Evolutionary conservation across 2,329 filamentous ascomycete genomes (phyloP), one percentile per base, ranked within the genome.

Genomic region (Neocucurbitaria cava): DNA sequence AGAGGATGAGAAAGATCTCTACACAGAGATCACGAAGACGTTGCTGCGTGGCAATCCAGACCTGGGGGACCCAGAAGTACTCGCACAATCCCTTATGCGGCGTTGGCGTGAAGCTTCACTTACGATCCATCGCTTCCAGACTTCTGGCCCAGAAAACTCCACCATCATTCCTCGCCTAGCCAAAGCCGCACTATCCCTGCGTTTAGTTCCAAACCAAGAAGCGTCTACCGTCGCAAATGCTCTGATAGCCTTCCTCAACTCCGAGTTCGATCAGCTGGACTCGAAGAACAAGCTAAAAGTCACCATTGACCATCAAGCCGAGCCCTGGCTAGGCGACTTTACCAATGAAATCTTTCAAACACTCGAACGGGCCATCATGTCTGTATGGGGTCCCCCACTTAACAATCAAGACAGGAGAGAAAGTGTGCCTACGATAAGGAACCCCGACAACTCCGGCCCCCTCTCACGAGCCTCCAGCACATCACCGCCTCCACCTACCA

Each of bases 91-190:
- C 2, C 83, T 99, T 5, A 96, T 96, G 89, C 90, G 93, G 10
- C 86, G 93, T 52, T 99, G 95, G 95, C 88, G 95, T 20, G 93
- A 98, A 70, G 92, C 95, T 0, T 96, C 96, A 45, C 81, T 99
- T 47, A 98, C 95, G 0, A 90, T 98, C 39, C 95, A 99, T 76
- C 86, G 91, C 7, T 92, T 98, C 75, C 92, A 96, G 68, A 92
- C 94, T 0, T 96, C 93, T 0, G 94, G 94, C 0, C 92, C 92
- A 0, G 84, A 87, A 47, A 95, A 96, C 64, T 91, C 92, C 1
- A 95, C 92, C 43, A 87, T 98, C 24, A 96, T 99, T 56, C 96
- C 94, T 38, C 89, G 91, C 58, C 88, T 92, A 64, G 95, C 94
- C 8, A 94, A 89, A 67, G 92, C 93, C 5, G 89, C 92, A 45